phyloP scores from a whole-genome alignment of 73 alveolate species.

The Paramecium tetraurelia region DNA sequence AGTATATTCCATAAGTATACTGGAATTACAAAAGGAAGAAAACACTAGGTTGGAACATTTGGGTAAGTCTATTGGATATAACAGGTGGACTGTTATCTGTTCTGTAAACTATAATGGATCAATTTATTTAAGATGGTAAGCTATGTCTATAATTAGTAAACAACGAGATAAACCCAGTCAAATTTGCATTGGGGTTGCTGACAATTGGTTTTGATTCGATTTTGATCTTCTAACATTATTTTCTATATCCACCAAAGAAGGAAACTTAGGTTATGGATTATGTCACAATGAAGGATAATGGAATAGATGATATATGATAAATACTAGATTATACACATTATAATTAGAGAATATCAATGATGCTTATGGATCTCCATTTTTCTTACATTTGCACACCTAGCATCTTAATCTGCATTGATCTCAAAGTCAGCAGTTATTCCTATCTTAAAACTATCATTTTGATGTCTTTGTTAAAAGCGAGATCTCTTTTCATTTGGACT shows the following conservation, averaged over 20 bases:
- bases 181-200: not conserved
- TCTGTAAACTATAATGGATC: not conserved
- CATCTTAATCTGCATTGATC: not conserved
- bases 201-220: not conserved
- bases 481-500: conserved; percentile 13
- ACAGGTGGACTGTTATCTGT: conserved; percentile 24
- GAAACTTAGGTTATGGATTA: not conserved
- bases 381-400: not conserved
- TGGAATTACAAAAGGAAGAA: conserved; percentile 24
- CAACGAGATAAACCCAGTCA: not conserved
- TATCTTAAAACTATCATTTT: not conserved
- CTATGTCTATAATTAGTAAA: not conserved
- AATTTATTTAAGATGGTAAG: not conserved
- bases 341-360: not conserved
- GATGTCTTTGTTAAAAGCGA: not conserved
- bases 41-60: conserved; percentile 32
- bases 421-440: not conserved
- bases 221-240: not conserved
- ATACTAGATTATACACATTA: not conserved
- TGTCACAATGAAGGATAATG: not conserved
- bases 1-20: not conserved
- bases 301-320: not conserved
- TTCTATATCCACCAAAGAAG: not conserved
- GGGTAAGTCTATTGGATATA: not conserved
- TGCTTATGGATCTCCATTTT: not conserved